Base-by-base conservation (phyloP, 1,284 basidiomycete species). In the Cystobasidiaceae sp. region DNA sequence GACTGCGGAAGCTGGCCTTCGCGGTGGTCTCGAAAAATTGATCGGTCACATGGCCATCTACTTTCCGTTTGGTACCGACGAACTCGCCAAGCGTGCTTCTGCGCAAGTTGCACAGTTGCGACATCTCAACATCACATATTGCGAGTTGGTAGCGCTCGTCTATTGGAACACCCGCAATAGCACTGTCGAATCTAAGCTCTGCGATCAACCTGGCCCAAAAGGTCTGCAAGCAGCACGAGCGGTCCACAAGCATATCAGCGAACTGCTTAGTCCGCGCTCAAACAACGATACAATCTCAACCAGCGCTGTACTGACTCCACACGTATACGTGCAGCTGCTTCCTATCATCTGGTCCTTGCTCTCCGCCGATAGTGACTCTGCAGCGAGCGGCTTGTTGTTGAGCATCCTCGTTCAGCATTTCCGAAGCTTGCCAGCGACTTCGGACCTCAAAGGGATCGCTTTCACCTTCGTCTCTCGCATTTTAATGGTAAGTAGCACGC, bases 301-400 rank as follows among this genome's bases (percentile, higher is more conserved):
- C 28, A 4, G 75, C 77, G 23, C 59, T 17, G 41, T 27, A 41
- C 30, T 28, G 2, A 59, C 37, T 19, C 77, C 84, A 0, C 73
- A 80, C n/a, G 81, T 84, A 13, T 94, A 92, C 77, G 72, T 77
- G 2, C 81, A 85, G 1, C 80, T 93, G 30, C 79, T 92, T 21
- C 90, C 91, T 1, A 88, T 90, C 1, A 81, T 94, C 46, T 94
- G 90, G 89, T 83, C 86, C 27, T 78, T 96, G 48, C 74, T 93
- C 55, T 27, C 32, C 19, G n/a, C 15, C 17, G 3, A 25, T 19
- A 23, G 9, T 17, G n/a, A 6, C 0, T 7, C 25, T 19, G 32
- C 34, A 0, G 30, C 48, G 1, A 23, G 28, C 19, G 30, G 21
- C 4, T 23, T 39, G 17, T 37, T 61, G 25, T 37, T 61, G 11